Evolutionary conservation across 371 early-diverging fungal species (phyloP), one percentile per base, ranked within the genome.

Genomic region (Zopfochytrium polystomum): DNA sequence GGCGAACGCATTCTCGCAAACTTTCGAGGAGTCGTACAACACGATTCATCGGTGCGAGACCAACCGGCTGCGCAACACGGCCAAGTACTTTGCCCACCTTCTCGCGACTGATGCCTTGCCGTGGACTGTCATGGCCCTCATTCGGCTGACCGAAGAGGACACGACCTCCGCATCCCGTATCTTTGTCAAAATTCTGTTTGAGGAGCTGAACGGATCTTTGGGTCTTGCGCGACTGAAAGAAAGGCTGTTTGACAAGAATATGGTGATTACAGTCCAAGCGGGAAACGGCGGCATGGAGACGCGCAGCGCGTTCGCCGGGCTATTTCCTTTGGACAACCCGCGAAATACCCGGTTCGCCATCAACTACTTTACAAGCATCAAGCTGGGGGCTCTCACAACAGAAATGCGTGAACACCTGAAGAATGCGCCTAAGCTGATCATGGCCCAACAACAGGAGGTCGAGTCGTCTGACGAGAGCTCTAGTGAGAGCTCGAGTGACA

Each of bases 131-230:
- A 84, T 98, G 52, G 75, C 82, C 5, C 76, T 85, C 0, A 78
- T 98, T 31, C 80, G 81, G 25, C 69, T 98, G 53, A 96, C 90
- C 18, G 97, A 98, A 70, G 89, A 89, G 29, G 86, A 88, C 26
- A 97, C 98, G 0, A 95, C 98, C 0, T 88, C 93, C 4, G 87
- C 92, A n/a, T 93, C 95, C 23, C 89, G 98, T 75, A 97, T 97
- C 62, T 98, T 98, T 66, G 75, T 95, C 71, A 96, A 96, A 74
- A 91, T 95, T 52, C 50, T 97, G 44, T 91, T 98, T 67, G 88
- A 91, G 73, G 97, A 96, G 58, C 70, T 98, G 43, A 80, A 79
- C n/a, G 91, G 90, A 50, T 80, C 84, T 18, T 70, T 97, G 54
- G 98, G 98, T 5, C 72, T 94, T 45, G 80, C 84, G 63, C 78